Evolutionary conservation across 129 eudicot species (phyloP), one percentile per base, ranked within the genome.

Genomic region (Rutidosis leptorrhynchoides): DNA sequence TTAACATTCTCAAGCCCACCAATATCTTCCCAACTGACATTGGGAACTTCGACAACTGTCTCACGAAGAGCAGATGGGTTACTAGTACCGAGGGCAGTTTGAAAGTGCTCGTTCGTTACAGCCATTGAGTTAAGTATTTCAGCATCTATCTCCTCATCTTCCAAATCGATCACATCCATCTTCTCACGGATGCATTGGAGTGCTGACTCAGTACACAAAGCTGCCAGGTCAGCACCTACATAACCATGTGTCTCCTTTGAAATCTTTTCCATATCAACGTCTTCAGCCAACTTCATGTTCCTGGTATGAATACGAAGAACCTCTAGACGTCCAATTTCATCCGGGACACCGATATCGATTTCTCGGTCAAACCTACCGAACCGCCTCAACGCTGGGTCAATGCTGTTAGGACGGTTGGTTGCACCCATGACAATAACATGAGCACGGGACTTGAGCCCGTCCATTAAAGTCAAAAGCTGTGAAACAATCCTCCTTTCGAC

Each of bases 341-440:
- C 98, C 0, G 98, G 98, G 20, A 92, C 98, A 64, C 98, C 98
- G 19, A 92, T 92, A 35, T 92, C 98, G 2, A 92, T 91, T 78
- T 91, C 98, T 26, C 96, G 73, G 30, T 91, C 98, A 80, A 91
- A 91, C 69, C 98, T 70, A 16, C 98, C 98, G n/a, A 88, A 92
- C 72, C 98, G 76, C 65, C 98, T 88, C 53, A 92, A 17, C 0
- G 98, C 98, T 9, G 98, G 95, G 82, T 92, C 98, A 76, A 92
- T 88, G 81, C 98, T 92, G 27, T 92, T 92, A 26, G 98, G 98
- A 15, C 98, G 95, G 63, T 92, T 92, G 4, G 98, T 92, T 5
- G 97, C 97, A 68, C 97, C 97, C 77, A 91, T 91, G n/a, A 91
- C 98, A 49, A 90, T 90, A 19, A 92, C 84, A 80, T 92, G 98